Evolutionary conservation across 2,329 filamentous ascomycete species (phyloP), one percentile per base, ranked within the genome.

Genomic region (Paraphoma chrysanthemicola): DNA sequence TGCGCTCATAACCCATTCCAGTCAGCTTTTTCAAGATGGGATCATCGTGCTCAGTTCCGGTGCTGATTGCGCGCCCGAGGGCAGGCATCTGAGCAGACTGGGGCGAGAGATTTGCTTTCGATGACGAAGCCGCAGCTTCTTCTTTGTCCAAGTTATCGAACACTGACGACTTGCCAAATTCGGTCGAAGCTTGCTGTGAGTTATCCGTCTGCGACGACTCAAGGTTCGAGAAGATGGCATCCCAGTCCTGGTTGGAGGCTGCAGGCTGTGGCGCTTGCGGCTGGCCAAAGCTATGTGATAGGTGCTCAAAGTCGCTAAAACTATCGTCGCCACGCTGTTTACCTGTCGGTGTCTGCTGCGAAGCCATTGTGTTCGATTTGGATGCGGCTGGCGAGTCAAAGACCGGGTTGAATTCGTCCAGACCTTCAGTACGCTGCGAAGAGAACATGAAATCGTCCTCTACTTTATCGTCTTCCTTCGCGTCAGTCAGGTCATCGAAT

Each of bases 21-120:
- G 92, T 96, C 71, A 98, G 77, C 66, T 93, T 89, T 82, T 96
- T 96, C 64, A 98, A 80, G 54, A 96, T 94, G 8, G 92, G 90
- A 72, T 98, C 94, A 71, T 98, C 94, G 69, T 96, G 91, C 69
- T 90, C 90, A 3, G 90, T 90, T 17, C 88, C 87, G 50, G 88
- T 85, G 44, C 88, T 90, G 48, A 94, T 80, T 6, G 90, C 89
- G 66, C 91, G 85, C 5, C 90, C 91, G 46, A 87, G 78, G 46
- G 78, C 70, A 12, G 82, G 81, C 72, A 76, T 74, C 17, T 67
- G 60, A 6, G 66, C 53, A 1, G 62, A 57, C 17, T 59, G 58
- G 4, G 66, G 57, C 18, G 66, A 64, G 14, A 63, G 33, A 8
- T 41, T 48, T 43, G 54, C 50, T 48, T 74, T 72, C 2, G 72